Evolutionary conservation across 345 rosid species (phyloP), one percentile per base, ranked within the genome.

Genomic region (Cardiospermum halicacabum): DNA sequence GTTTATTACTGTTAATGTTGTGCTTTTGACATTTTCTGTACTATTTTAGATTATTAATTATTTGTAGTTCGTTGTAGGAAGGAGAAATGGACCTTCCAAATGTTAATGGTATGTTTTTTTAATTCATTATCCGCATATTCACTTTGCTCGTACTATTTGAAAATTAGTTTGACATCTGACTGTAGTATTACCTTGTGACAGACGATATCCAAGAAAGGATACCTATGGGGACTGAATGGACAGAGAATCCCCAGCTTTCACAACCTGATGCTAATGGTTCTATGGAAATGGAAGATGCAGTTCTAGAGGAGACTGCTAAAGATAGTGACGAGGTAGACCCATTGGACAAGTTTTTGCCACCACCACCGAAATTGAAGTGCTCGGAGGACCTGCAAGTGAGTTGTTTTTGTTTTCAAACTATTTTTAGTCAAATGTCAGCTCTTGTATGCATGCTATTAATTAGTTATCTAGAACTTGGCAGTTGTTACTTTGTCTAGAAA

Each of bases 301-400:
- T 77, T 72, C 69, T 61, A 47, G 82, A 78, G 55, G 80, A 72
- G 51, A 39, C 72, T 13, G 58, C 18, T 50, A 75, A 77, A 47
- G 77, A 43, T 64, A 68, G 78, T 13, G 79, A 58, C 9, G 74
- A 71, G 60, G 75, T 27, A 21, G 84, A 87, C 78, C 81, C 81
- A 27, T 78, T 91, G 71, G 89, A 89, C 74, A 80, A 77, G 66
- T 95, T 94, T 76, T 86, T 94, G 24, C 93, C 86, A 0, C 80
- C 81, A 0, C 82, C 81, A 21, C 92, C 93, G 13, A 77, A 56
- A 60, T 81, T 72, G 16, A 85, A 74, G 73, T 91, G 93, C 80
- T 84, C 97, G 0, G 86, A 79, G 72, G 96, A 91, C 67, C 77
- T 91, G 30, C 97, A 89, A 76, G 99, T 91, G 74, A 80, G 88